Percentiles rank a stretch among this genome's conserved stretches.
Conservation (phyloP, 306 rosid species). For the Luffa aegyptiaca region DNA sequence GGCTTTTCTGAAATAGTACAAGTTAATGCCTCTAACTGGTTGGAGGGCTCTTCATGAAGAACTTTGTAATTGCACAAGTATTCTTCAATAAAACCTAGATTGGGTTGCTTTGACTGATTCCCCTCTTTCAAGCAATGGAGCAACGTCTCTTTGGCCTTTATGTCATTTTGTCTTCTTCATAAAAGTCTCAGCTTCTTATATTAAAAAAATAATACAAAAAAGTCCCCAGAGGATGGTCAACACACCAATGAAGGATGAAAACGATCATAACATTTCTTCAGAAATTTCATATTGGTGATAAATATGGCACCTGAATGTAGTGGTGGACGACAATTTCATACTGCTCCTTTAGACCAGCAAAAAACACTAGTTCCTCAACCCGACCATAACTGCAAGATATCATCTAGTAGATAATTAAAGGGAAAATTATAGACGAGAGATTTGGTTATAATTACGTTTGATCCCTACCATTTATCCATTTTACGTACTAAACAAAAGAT, state of each 20-base stretch:
- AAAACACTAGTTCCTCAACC: conserved; percentile 88
- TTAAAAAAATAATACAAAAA: not conserved
- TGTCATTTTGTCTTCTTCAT: not conserved
- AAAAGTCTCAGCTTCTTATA: not conserved
- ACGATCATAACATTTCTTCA: conserved; percentile 2
- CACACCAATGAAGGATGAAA: not conserved
- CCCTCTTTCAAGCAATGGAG: not conserved
- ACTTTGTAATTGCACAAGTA: not conserved
- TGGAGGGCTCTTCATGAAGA: not conserved
- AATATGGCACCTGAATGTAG: conserved; percentile 75
- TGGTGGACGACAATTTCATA: conserved; percentile 87
- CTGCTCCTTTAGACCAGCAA: conserved; percentile 89
- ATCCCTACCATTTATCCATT: not conserved
- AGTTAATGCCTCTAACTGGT: not conserved
- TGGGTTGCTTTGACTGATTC: not conserved
- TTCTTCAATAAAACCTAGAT: not conserved
- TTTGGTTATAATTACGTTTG: not conserved
- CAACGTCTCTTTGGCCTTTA: not conserved
- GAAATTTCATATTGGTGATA: not conserved
- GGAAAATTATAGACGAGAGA: conserved; percentile 11
- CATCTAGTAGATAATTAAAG: conserved; percentile 18
- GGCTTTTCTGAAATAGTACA: not conserved
- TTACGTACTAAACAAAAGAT: not conserved
- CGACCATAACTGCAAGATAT: conserved; percentile 79
- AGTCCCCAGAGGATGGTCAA: not conserved